Base-by-base conservation (phyloP, 768 basidiomycete genomes). In the Tremella fuciformis region DNA sequence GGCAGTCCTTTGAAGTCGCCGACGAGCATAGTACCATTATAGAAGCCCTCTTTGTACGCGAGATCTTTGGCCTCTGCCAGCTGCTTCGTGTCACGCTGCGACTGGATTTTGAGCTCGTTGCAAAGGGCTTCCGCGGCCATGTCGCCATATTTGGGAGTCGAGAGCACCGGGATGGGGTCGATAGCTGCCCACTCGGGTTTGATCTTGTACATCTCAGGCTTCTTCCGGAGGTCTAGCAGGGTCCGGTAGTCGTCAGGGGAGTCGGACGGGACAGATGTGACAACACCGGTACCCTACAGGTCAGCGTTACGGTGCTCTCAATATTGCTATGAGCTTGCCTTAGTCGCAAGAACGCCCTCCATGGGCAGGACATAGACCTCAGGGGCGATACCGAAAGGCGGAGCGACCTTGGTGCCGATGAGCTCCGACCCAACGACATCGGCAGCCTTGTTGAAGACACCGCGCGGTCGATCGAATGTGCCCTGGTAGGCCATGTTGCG, bases 401-500 rank as follows among this genome's bases (percentile, higher is more conserved):
- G 93, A 61, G 85, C 86, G 77, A 98, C 86, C 71, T 84, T 90
- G 19, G 92, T 88, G 2, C 96, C 96, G 56, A 98, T 80, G 39
- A 98, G 79, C 59, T 84, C 84, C 9, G 84, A 77, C 8, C 96
- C 96, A 39, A 84, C 84, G 56, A 98, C 80, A 76, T 91, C 88
- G 15, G 83, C 78, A 52, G 97, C 79, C 73, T 89, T 85, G 48
- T 84, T 80, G 54, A 88, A 79, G 63, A 88, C 81, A 18, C 89
- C 92, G 1, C 85, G 84, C 3, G 83, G 81, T n/a, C 64, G 58
- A 3, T 84, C 82, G 58, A 86, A 86, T 54, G 85, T 84, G 11
- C 90, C 91, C 78, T 98, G 92, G 84, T 86, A 97, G 0, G 92
- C 84, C 92, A 98, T 96, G 76, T 96, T 98, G n/a, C 94, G 85